Conservation (phyloP, 768 basidiomycete species). For the Lenzites betulinus region DNA sequence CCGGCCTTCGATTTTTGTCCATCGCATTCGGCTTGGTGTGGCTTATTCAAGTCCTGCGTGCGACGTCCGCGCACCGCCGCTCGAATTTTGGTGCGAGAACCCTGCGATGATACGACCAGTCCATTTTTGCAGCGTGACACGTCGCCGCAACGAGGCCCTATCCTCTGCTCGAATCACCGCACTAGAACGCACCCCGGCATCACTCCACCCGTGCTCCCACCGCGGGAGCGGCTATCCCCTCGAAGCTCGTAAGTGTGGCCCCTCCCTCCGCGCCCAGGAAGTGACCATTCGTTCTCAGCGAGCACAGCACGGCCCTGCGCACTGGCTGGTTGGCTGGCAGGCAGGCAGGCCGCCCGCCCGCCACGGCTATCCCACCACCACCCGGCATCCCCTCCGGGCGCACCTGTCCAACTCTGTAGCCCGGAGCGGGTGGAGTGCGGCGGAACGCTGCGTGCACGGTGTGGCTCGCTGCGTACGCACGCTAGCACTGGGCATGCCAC, state of each 20-base stretch:
- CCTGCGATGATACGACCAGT: neutral
- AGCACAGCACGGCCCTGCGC: neutral
- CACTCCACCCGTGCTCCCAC: slow-evolving; percentile 8
- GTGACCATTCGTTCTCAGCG: neutral
- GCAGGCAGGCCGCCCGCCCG: neutral
- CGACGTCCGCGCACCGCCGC: neutral
- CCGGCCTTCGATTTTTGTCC: neutral
- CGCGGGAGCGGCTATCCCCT: slow-evolving; percentile 4
- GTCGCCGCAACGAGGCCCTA: slow-evolving; percentile 11
- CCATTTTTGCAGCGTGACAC: neutral
- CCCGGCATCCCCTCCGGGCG: neutral
- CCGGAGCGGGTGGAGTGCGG: slow-evolving; percentile 16
- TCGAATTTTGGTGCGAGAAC: neutral
- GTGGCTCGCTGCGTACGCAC: too few species aligned
- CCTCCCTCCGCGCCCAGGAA: neutral
- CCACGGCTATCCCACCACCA: neutral
- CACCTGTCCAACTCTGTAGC: slow-evolving; percentile 3
- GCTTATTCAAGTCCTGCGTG: neutral
- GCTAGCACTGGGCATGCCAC: too few species aligned
- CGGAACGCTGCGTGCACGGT: too few species aligned
- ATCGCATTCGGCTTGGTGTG: neutral
- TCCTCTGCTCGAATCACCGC: slow-evolving; percentile 5
- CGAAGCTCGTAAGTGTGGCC: neutral
- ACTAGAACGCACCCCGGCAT: slow-evolving; percentile 11
- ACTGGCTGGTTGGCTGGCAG: too few species aligned